phyloP scores from a whole-genome alignment of 129 eudicot genomes.

The Solidago caesia region DNA sequence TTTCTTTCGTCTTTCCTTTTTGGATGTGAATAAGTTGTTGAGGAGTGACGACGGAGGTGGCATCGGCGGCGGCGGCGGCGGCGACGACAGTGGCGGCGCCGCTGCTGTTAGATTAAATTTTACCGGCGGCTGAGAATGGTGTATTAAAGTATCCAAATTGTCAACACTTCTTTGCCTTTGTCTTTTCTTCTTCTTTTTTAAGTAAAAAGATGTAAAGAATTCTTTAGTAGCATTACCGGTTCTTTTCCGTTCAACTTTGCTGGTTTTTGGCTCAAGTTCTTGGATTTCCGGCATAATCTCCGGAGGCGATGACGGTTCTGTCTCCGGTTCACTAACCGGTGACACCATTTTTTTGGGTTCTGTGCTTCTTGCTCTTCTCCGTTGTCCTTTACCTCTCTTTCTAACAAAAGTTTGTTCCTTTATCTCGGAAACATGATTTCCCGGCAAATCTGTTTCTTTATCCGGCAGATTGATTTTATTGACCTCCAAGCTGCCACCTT shows the following conservation, averaged over 20 bases:
- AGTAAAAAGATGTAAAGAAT: slow-evolving; percentile 53
- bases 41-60: slow-evolving; percentile 50
- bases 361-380: slow-evolving; percentile 30
- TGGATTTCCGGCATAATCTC: slow-evolving; percentile 15
- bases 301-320: slow-evolving; percentile 38
- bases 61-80: slow-evolving; percentile 49
- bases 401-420: neutral
- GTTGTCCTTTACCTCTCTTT: slow-evolving; percentile 34
- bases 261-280: slow-evolving; percentile 18
- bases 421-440: slow-evolving; percentile 4
- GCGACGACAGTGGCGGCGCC: slow-evolving; percentile 56
- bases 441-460: slow-evolving; percentile 5
- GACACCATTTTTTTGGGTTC: slow-evolving; percentile 34
- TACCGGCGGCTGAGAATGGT: slow-evolving; percentile 40
- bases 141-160: slow-evolving; percentile 50
- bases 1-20: slow-evolving; percentile 41
- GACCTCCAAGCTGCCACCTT: neutral
- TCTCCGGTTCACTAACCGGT: slow-evolving; percentile 20
- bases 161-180: slow-evolving; percentile 67
- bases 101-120: slow-evolving; percentile 45
- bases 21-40: slow-evolving; percentile 59
- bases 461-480: slow-evolving; percentile 12
- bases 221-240: slow-evolving; percentile 56
- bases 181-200: slow-evolving; percentile 62
- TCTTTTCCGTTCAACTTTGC: slow-evolving; percentile 37